Base-by-base conservation (phyloP, 2,329 filamentous ascomycete genomes). In the Colletotrichum karsti region DNA sequence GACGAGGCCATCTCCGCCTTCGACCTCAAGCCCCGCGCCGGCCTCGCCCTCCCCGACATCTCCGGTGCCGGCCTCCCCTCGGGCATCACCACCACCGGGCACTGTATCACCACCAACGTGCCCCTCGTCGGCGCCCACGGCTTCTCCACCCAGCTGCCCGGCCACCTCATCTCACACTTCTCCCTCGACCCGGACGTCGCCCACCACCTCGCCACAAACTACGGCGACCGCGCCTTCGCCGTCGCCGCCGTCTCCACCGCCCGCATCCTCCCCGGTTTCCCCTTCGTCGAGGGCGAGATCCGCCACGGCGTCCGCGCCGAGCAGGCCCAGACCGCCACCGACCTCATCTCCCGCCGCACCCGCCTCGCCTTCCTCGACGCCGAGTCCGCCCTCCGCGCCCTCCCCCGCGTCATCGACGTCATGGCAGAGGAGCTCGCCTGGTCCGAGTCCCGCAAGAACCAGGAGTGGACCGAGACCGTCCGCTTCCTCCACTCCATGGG, bases 101-200 rank as follows among this genome's bases (percentile, higher is more conserved):
- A 82, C 22, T 95, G 93, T 82, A 89, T 92, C 75, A 95, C 93
- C 6, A 91, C 93, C 77, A 85, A 88, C 69, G 88, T 94, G 55
- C 88, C 90, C 57, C 86, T 96, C 44, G 83, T 94, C 61, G 93
- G 93, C 73, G 92, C 93, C 7, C 93, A 96, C 79, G 93, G 93
- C 67, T 95, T 76, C 72, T 82, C 79, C 3, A 74, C 74, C 7
- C 68, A 72, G 9, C 72, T 82, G 44, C 72, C 78, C 18, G 71
- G 74, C 4, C 77, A 81, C 57, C 72, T 82, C 18, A 74, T 72
- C 70, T 75, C 80, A 54, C 73, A 78, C 72, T 71, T 75, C 44
- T 65, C 59, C 44, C 65, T 82, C 48, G 79, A 81, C 41, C 67
- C 73, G 13, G 80, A 82, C 24, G 68, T 82, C 87, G 81, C 80